Evolutionary conservation across 1,284 basidiomycete genomes (phyloP).

Genomic region (Lentinus polychrous): DNA sequence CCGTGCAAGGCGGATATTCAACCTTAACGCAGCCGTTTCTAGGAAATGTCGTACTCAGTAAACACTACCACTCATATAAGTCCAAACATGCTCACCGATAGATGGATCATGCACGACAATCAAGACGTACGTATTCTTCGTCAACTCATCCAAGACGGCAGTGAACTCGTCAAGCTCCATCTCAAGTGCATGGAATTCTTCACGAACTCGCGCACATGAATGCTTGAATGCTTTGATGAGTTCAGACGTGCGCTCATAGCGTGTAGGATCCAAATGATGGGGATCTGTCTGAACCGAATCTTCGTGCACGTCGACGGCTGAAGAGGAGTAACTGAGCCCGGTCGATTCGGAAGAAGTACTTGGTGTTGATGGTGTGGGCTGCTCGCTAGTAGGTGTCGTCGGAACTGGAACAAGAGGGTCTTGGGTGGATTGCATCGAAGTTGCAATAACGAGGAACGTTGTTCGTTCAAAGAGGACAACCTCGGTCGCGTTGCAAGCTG

Average conservation of each 20-base stretch:
- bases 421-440: conserved; percentile 31
- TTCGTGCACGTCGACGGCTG: not conserved
- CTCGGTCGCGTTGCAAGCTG: conserved; percentile 84
- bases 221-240: conserved; percentile 94
- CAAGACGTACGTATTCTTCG: conserved; percentile 91
- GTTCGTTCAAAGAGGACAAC: conserved; percentile 95
- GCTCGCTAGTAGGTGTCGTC: not conserved
- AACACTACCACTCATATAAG: not conserved
- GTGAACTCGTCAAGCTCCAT: conserved; percentile 81
- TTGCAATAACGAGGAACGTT: conserved; percentile 95
- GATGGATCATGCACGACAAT: conserved; percentile 83
- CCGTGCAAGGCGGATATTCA: conserved; percentile 79
- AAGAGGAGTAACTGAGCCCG: not conserved
- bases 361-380: conserved; percentile 16
- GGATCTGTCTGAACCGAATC: conserved; percentile 21
- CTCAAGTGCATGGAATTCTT: conserved; percentile 77
- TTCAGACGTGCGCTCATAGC: conserved; percentile 95
- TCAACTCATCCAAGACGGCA: conserved; percentile 92
- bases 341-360: conserved; percentile 15
- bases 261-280: conserved; percentile 62
- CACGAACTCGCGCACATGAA: conserved; percentile 76
- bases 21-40: conserved; percentile 80
- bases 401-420: conserved; percentile 19
- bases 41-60: conserved; percentile 3
- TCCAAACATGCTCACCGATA: conserved; percentile 53